A percentile compares a stretch with the other conserved stretches of the same genome.
These are phyloP conservation scores for Pseudogymnoascus sp. DNA, from an alignment of 2,329 filamentous ascomycete species.

Conservation along the genomic window DNA sequence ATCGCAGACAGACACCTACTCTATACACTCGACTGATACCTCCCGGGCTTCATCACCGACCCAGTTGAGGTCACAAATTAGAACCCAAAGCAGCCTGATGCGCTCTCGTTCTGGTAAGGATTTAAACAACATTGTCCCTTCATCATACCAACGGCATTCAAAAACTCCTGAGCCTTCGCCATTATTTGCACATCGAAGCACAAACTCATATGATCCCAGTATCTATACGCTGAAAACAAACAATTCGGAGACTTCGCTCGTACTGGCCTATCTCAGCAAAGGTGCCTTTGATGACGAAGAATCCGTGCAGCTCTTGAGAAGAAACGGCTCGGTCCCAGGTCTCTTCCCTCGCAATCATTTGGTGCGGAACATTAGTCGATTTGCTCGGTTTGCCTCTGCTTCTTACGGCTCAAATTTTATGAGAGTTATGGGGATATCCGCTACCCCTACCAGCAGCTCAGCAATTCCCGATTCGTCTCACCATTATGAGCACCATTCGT, in stretches of 20 bases:
- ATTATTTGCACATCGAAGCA: slow-evolving; percentile 24
- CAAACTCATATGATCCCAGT: slow-evolving; percentile 33
- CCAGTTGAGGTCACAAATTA: slow-evolving; percentile 24
- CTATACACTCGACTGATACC: slow-evolving; percentile 39
- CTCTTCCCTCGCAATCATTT: slow-evolving; percentile 53
- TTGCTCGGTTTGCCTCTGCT: slow-evolving; percentile 59
- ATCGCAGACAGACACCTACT: slow-evolving; percentile 48
- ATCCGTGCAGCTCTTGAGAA: slow-evolving; percentile 21
- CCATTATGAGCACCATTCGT: slow-evolving; percentile 54
- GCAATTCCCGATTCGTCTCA: slow-evolving; percentile 28
- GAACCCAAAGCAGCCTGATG: slow-evolving; percentile 25
- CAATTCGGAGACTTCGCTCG: slow-evolving; percentile 23
- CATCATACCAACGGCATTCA: background rate
- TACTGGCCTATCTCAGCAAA: slow-evolving; percentile 18
- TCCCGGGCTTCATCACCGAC: slow-evolving; percentile 38
- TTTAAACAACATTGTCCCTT: slow-evolving; percentile 15
- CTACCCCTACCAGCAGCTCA: slow-evolving; percentile 30
- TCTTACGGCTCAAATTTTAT: slow-evolving; percentile 58
- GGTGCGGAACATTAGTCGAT: slow-evolving; percentile 53
- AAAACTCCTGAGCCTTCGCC: slow-evolving; percentile 14
- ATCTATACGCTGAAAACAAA: slow-evolving; percentile 53
- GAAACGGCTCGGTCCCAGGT: slow-evolving; percentile 46
- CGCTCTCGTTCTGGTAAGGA: slow-evolving; percentile 31
- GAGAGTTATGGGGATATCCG: slow-evolving; percentile 54
- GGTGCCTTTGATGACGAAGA: slow-evolving; percentile 22